A percentile compares a stretch with the other conserved stretches of the same genome.
These are phyloP conservation scores for Vinca major DNA, from an alignment of 305 asterid genomes.

Conservation along the genomic window DNA sequence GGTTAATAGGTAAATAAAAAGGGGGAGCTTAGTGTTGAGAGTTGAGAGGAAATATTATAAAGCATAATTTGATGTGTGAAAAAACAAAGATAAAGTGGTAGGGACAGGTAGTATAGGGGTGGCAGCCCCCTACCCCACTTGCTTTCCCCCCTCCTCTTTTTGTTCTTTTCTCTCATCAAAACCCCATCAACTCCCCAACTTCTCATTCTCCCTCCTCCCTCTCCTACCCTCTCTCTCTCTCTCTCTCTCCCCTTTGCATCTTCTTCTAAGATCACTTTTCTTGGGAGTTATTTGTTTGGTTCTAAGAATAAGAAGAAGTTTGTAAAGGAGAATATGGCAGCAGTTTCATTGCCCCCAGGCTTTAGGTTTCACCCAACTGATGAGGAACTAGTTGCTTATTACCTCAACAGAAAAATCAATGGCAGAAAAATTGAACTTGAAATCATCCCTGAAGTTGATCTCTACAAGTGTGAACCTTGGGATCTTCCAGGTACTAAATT, in stretches of 20 bases:
- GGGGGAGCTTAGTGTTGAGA: constrained; percentile 1
- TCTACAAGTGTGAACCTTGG: constrained; percentile 97
- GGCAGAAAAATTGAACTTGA: constrained; percentile 76
- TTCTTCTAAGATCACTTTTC: constrained; percentile 14
- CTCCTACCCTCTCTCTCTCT: constrained; percentile 19
- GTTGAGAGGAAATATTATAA: constrained; percentile 32
- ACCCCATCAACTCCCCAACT: constrained; percentile 20
- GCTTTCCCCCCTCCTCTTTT: constrained; percentile 42
- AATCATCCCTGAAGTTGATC: constrained; percentile 92
- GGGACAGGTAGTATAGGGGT: neutral
- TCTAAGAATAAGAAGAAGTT: constrained; percentile 12
- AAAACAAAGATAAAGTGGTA: constrained; percentile 38
- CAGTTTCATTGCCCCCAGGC: constrained; percentile 90
- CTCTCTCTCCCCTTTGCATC: constrained; percentile 13
- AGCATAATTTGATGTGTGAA: constrained; percentile 22
- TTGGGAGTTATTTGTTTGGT: no score
- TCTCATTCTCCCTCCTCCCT: constrained; percentile 16
- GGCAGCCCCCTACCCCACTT: constrained; percentile 15
- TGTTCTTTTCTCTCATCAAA: constrained; percentile 42
- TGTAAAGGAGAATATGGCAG: constrained; percentile 39
- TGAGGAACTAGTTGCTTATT: constrained; percentile 89
- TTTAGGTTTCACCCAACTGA: constrained; percentile 93
- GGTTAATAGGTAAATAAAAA: no score
- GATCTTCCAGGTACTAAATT: constrained; percentile 60
- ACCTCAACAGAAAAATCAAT: constrained; percentile 76